Evolutionary conservation across 352 stramenopile genomes (phyloP).

Genomic region (Pythium scleroteichum): DNA sequence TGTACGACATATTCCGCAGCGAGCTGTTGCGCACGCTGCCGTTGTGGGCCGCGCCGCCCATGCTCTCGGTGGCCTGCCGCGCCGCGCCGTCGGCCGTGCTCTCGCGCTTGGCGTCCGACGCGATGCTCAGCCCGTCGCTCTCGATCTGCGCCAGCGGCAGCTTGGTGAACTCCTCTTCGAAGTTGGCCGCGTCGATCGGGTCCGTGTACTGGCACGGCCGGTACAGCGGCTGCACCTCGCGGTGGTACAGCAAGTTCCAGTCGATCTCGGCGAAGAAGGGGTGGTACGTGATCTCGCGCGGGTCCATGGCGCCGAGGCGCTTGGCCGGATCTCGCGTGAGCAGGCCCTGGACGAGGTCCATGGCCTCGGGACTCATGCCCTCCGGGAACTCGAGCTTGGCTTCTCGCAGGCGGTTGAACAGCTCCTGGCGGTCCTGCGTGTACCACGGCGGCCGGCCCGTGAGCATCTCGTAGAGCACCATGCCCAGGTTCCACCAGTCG

Average conservation of each 20-base stretch:
- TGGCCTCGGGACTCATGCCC: conserved; percentile 60
- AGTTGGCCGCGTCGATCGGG: conserved; percentile 81
- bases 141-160: conserved; percentile 69
- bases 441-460: conserved; percentile 91
- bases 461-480: conserved; percentile 95
- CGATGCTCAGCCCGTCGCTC: conserved; percentile 67
- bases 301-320: conserved; percentile 87
- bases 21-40: conserved; percentile 54
- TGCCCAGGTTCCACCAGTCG: conserved; percentile 92
- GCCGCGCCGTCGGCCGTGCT: conserved; percentile 17
- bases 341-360: conserved; percentile 84
- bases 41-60: conserved; percentile 6
- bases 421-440: conserved; percentile 81
- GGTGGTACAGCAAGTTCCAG: conserved; percentile 80
- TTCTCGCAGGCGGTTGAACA: conserved; percentile 68
- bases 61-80: conserved; percentile 22
- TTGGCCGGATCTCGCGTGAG: conserved; percentile 91
- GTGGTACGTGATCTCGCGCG: conserved; percentile 79
- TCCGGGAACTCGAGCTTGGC: conserved; percentile 76
- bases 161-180: conserved; percentile 86
- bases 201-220: conserved; percentile 82
- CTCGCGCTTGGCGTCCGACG: conserved; percentile 35
- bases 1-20: conserved; percentile 83
- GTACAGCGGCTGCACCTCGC: conserved; percentile 77
- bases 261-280: conserved; percentile 83